These are phyloP conservation scores for Stachybotrys chartarum DNA, from an alignment of 2,329 filamentous ascomycete species.

Conservation along the genomic window DNA sequence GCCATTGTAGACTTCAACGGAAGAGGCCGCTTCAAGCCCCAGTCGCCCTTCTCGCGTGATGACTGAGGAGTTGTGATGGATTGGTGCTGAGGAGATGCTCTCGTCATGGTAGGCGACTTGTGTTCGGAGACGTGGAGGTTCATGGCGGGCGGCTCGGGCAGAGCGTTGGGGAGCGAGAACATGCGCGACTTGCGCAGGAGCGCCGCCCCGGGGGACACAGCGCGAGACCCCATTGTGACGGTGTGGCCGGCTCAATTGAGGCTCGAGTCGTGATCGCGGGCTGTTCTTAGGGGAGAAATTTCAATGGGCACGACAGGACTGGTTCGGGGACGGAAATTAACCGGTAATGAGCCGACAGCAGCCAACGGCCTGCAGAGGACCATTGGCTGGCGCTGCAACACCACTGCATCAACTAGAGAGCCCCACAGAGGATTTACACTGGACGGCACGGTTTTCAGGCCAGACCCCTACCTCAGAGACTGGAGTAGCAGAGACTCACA, in stretches of 20 bases:
- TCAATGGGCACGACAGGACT: neutral
- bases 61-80: conserved; percentile 70
- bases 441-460: neutral
- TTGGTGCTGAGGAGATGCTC: conserved; percentile 72
- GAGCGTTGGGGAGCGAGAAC: conserved; percentile 75
- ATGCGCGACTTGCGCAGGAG: conserved; percentile 82
- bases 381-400: neutral
- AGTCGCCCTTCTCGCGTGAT: conserved; percentile 74
- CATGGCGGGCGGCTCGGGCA: conserved; percentile 55
- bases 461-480: neutral
- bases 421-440: neutral
- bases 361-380: no score
- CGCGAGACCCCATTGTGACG: conserved; percentile 22
- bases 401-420: neutral
- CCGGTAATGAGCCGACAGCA: neutral
- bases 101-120: conserved; percentile 47
- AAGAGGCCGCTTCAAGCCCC: conserved; percentile 83
- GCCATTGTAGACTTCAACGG: conserved; percentile 68
- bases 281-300: neutral
- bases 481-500: neutral
- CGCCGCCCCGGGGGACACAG: conserved; percentile 53
- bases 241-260: conserved; percentile 21
- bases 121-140: conserved; percentile 24
- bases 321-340: neutral
- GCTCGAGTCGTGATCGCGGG: conserved; percentile 8